Evolutionary conservation across 257 asterid species (phyloP), one percentile per base, ranked within the genome.

Genomic region (Solanum corneliomulleri): DNA sequence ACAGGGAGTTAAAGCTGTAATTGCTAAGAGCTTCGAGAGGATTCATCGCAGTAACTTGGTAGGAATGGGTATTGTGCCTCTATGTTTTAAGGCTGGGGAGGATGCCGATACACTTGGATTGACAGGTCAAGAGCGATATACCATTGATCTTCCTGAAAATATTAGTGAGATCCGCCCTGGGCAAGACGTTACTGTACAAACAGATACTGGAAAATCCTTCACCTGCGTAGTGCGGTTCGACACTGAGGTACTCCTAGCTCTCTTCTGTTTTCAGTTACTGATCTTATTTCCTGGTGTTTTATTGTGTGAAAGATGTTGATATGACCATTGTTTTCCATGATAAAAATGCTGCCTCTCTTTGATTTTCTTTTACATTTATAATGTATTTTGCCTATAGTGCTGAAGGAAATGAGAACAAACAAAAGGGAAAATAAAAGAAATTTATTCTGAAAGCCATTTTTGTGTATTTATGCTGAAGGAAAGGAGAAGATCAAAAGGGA

Each of bases 1-100:
- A 89, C 91, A 95, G 99, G 99, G 99, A 76, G 98, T 96, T 41
- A 96, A 96, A 90, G 98, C 99, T 56, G 99, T 96, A 90, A 96
- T 96, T 82, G 97, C 99, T 15, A 96, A 95, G 87, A 93, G 95
- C 93, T 96, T 96, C 78, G 99, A 96, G 89, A 94, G 99, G 88
- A 96, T 96, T 91, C 99, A 96, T 69, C 96, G 99, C 35, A 96
- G 99, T 85, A 96, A 96, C 86, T 94, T 96, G 89, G 99, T 96
- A 3, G 99, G 99, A 35, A 95, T 96, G 99, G 99, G 99, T 58
- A 94, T 96, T 72, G 66, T 96, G 89, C 99, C 99, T 77, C 92
- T 96, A 64, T 96, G 99, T 89, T 96, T 94, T 92, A 96, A 95
- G 95, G 83, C 98, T 42, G 98, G 99, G 72, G 99, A 96, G 91